Percentiles rank a stretch among this genome's conserved stretches.
Evolutionary conservation across 192 early-diverging fungal species (phyloP).

Genomic region (Phycomyces blakesleeanus): DNA sequence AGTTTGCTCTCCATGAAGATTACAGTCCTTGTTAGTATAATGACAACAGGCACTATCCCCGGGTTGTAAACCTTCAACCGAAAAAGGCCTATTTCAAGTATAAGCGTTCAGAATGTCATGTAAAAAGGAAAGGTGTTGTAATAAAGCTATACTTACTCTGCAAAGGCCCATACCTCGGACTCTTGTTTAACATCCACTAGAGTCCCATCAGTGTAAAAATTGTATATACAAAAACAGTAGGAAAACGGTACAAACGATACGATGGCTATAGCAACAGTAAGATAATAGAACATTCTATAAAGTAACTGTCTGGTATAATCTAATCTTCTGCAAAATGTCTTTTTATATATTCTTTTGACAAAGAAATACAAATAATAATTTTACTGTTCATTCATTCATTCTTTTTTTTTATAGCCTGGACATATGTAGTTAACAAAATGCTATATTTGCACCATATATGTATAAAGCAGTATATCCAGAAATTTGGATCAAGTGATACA

Average conservation of each 20-base stretch:
- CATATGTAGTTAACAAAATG: too few species aligned
- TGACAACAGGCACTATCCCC: constrained; percentile 1
- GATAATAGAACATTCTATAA: neutral
- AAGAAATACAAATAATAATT: too few species aligned
- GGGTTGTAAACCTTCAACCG: neutral
- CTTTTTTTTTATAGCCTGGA: too few species aligned
- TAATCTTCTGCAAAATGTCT: too few species aligned
- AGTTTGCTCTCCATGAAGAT: neutral
- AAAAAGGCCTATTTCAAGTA: neutral
- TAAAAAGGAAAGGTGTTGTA: too few species aligned
- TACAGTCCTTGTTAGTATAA: neutral
- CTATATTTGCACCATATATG: too few species aligned
- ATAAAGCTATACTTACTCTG: neutral
- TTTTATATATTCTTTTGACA: too few species aligned
- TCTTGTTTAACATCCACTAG: neutral
- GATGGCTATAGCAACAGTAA: neutral
- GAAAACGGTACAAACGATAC: neutral
- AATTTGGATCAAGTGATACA: too few species aligned
- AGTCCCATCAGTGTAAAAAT: neutral
- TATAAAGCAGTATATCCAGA: too few species aligned
- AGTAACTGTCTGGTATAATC: too few species aligned
- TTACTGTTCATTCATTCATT: too few species aligned
- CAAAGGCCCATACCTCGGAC: neutral
- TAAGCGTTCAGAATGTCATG: neutral
- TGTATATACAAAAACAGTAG: constrained; percentile 2